Base-by-base conservation (phyloP, 1,284 basidiomycete species). In the Quambalaria eucalypti region DNA sequence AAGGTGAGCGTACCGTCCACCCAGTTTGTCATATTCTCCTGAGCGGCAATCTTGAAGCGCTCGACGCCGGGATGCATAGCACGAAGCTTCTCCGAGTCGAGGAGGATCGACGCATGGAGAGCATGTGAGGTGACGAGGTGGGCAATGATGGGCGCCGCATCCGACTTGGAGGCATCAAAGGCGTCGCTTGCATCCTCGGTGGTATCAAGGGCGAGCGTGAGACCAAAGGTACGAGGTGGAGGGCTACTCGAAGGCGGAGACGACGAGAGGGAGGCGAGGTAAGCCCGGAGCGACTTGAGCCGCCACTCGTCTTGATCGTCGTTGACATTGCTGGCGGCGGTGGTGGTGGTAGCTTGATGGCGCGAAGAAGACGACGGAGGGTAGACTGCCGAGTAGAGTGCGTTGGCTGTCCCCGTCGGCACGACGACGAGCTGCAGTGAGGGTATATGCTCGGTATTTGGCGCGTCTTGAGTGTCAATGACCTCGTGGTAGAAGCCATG, bases 331-430 rank as follows among this genome's bases (percentile, higher is more conserved):
- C 16, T 23, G 16, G 12, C 31, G 16, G 52, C 51, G n/a, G n/a
- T n/a, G n/a, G n/a, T n/a, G n/a, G n/a, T n/a, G n/a, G n/a, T n/a
- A n/a, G n/a, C n/a, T n/a, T 28, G 21, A 51, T 25, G 19, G 28
- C 29, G 76, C 46, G 80, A 23, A 12, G 42, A 46, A 21, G 42
- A 23, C 21, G n/a, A 2, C 12, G 42, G 42, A 19, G 85, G 52
- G 81, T 78, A 80, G 21, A 79, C 62, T 16, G 78, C 77, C 4
- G 75, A 81, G 73, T 86, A 90, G n/a, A 95, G 79, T 0, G 92
- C 92, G 71, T 96, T 96, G 19, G 90, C 90, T n/a, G 91, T 96
- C 9, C 92, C 92, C 40, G 83, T 83, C 2, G 91, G 90, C 14
- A 81, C 71, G 5, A 80, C 59, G 1, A 78, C 65, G 1, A 81